Conservation (phyloP, 2,329 filamentous ascomycete species). For the Aspergillus neotritici region DNA sequence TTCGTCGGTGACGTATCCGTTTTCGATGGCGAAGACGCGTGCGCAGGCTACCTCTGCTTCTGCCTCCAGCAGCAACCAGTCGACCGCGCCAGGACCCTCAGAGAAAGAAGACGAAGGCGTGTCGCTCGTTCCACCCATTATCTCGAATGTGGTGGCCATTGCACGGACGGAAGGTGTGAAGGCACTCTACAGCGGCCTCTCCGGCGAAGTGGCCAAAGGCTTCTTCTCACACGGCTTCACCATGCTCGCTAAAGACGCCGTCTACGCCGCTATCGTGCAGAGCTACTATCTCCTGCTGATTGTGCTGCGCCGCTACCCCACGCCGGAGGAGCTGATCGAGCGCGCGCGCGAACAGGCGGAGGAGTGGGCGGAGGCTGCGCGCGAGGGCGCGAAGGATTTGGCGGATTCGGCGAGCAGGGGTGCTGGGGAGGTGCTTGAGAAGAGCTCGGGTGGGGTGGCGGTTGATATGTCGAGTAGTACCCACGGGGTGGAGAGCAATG, state of each 20-base stretch:
- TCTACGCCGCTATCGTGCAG: slow-evolving; percentile 67
- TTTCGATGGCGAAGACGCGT: slow-evolving; percentile 76
- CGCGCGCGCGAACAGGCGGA: slow-evolving; percentile 37
- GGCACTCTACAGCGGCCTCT: slow-evolving; percentile 70
- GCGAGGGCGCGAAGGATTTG: slow-evolving; percentile 34
- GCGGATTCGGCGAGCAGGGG: slow-evolving; percentile 26
- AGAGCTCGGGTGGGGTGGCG: slow-evolving; percentile 17
- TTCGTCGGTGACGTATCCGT: slow-evolving; percentile 73
- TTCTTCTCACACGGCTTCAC: slow-evolving; percentile 83
- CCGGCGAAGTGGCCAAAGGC: slow-evolving; percentile 70
- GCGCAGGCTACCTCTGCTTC: slow-evolving; percentile 52
- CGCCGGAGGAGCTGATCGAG: slow-evolving; percentile 37
- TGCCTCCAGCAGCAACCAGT: slow-evolving; percentile 16
- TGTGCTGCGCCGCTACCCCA: slow-evolving; percentile 40
- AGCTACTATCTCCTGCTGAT: slow-evolving; percentile 63
- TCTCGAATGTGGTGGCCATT: slow-evolving; percentile 56
- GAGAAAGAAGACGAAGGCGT: slow-evolving; percentile 8
- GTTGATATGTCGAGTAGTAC: slow-evolving; percentile 27
- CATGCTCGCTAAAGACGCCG: slow-evolving; percentile 76
- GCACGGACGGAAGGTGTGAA: slow-evolving; percentile 58
- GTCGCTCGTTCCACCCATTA: slow-evolving; percentile 47
- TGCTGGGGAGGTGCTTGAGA: slow-evolving; percentile 20
- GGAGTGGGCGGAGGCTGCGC: slow-evolving; percentile 38
- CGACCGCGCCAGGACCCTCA: slow-evolving; percentile 18
- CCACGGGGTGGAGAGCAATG: slow-evolving; percentile 27